A percentile compares a stretch with the other conserved stretches of the same genome.
These are phyloP conservation scores for Angomonas ambiguus DNA, from an alignment of 208 protist genomes.

Conservation along the genomic window DNA sequence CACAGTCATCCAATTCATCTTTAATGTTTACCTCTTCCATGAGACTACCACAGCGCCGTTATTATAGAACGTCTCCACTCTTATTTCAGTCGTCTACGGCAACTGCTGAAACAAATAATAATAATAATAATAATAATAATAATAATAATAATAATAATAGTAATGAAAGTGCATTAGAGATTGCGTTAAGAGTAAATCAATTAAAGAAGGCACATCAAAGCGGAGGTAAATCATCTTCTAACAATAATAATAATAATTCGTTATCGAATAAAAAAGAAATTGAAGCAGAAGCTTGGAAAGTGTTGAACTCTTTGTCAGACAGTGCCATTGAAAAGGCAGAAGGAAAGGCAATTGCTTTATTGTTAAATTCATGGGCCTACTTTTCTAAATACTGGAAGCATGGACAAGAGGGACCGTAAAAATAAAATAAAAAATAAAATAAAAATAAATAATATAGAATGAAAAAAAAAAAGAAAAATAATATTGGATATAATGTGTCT, in stretches of 20 bases:
- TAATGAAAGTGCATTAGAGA: constrained; percentile 62
- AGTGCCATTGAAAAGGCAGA: constrained; percentile 82
- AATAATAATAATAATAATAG: constrained; percentile 13
- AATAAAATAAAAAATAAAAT: neutral
- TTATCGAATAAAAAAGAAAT: constrained; percentile 21
- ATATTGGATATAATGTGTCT: constrained; percentile 7
- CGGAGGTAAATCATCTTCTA: constrained; percentile 33
- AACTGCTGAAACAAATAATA: neutral
- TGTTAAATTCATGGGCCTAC: constrained; percentile 90
- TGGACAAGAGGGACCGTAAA: constrained; percentile 70
- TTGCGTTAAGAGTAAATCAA: constrained; percentile 86
- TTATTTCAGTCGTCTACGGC: neutral
- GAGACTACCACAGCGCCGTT: too few relatives aligned
- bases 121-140: too few relatives aligned
- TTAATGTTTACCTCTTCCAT: too few relatives aligned
- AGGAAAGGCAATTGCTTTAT: constrained; percentile 81
- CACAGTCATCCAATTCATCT: too few relatives aligned
- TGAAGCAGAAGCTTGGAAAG: constrained; percentile 71
- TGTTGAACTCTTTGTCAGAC: constrained; percentile 76
- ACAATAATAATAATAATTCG: too few relatives aligned
- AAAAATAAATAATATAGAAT: neutral
- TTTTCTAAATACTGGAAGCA: constrained; percentile 89
- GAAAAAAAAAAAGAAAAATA: neutral
- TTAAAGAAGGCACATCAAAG: constrained; percentile 76
- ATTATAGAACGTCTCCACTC: neutral